phyloP scores from a whole-genome alignment of 306 rosid genomes.

The Argentina anserina region DNA sequence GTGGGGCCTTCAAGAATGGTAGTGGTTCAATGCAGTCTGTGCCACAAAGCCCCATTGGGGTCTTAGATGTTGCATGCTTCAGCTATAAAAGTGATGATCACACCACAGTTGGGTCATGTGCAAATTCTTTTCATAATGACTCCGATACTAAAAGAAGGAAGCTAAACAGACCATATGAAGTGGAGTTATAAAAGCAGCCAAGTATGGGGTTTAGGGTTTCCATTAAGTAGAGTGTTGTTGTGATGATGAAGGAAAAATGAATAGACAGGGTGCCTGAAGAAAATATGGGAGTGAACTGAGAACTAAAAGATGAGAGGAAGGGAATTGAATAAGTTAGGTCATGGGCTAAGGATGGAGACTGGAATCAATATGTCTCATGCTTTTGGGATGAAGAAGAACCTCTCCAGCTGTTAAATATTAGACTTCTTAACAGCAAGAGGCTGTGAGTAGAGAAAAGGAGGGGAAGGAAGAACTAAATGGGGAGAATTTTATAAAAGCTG shows the following conservation, averaged over 20 bases:
- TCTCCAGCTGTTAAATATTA: conserved; percentile 70
- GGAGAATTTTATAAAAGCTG: conserved; percentile 2
- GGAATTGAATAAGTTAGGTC: conserved; percentile 40
- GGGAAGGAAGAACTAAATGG: not conserved
- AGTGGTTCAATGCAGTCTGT: conserved; percentile 41
- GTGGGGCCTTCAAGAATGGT: conserved; percentile 27
- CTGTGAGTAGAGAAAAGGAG: conserved; percentile 6
- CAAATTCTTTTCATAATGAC: conserved; percentile 49
- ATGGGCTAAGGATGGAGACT: conserved; percentile 27
- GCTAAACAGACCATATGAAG: conserved; percentile 65
- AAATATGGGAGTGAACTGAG: not conserved
- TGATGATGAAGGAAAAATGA: conserved; percentile 26
- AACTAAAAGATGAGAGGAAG: not conserved
- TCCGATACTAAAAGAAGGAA: conserved; percentile 82
- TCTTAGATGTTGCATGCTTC: conserved; percentile 66
- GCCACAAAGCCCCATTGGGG: conserved; percentile 83
- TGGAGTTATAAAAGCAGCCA: conserved; percentile 37
- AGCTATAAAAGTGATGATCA: conserved; percentile 76
- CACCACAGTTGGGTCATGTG: conserved; percentile 60
- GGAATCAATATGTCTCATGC: conserved; percentile 32
- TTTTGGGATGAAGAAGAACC: conserved; percentile 32
- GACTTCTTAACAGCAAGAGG: conserved; percentile 54
- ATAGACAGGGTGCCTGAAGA: not conserved
- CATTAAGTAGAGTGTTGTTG: conserved; percentile 32
- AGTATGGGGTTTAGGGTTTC: conserved; percentile 8